phyloP scores from a whole-genome alignment of 176 grass and related monocot species.

The Elymus sibiricus region DNA sequence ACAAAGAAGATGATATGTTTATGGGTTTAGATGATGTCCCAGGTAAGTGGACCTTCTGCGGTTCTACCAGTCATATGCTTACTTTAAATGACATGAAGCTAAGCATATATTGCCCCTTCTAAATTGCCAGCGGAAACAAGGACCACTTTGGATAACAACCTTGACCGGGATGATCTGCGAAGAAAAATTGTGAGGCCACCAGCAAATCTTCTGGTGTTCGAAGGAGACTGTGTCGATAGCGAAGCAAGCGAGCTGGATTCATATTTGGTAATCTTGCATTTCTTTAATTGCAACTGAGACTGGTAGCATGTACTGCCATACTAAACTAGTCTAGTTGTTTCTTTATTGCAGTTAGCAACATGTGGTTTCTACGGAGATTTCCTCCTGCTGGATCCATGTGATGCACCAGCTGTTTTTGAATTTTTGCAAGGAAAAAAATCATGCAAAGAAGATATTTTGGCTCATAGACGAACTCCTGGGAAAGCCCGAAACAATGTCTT shows the following conservation, averaged over 20 bases:
- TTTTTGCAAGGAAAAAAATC: conserved; percentile 61
- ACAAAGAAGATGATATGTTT: conserved; percentile 72
- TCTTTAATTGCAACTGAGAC: conserved; percentile 23
- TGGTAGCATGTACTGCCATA: conserved; percentile 17
- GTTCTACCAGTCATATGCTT: not conserved
- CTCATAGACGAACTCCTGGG: conserved; percentile 25
- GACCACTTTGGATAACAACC: conserved; percentile 52
- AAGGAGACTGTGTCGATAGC: conserved; percentile 88
- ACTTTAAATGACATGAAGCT: conserved; percentile 5
- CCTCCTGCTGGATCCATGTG: conserved; percentile 78
- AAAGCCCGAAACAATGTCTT: conserved; percentile 47
- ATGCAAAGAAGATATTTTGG: conserved; percentile 37
- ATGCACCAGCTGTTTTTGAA: conserved; percentile 75
- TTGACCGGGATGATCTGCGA: conserved; percentile 47
- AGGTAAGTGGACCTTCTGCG: conserved; percentile 38
- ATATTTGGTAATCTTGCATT: conserved; percentile 71
- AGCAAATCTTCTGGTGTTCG: conserved; percentile 92
- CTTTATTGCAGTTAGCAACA: conserved; percentile 73
- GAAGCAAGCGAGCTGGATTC: conserved; percentile 84
- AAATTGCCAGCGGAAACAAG: conserved; percentile 66
- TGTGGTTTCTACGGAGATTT: conserved; percentile 91
- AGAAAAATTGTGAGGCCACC: conserved; percentile 61
- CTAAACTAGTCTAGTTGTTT: conserved; percentile 39
- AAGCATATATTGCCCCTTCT: conserved; percentile 24
- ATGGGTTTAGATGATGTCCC: conserved; percentile 85